These are phyloP conservation scores for Fusarium irregulare DNA, from an alignment of 2,329 filamentous ascomycete species.

Conservation along the genomic window DNA sequence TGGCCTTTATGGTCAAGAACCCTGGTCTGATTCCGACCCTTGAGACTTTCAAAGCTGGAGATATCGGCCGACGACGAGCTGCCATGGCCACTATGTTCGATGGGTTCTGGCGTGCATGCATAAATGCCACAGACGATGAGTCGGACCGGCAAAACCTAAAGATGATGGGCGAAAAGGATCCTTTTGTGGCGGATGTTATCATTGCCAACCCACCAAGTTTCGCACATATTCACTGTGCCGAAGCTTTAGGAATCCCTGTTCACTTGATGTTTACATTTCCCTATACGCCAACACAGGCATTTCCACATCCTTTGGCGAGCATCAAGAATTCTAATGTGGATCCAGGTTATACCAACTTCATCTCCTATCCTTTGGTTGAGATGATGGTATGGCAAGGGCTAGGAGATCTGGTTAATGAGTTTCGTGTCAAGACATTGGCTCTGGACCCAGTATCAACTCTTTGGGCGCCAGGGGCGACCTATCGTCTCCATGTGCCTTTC, in stretches of 20 bases:
- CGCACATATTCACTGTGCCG: constrained; percentile 82
- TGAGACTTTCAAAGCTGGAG: constrained; percentile 77
- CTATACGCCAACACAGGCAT: constrained; percentile 79
- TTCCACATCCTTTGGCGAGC: constrained; percentile 81
- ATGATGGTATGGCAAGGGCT: constrained; percentile 93
- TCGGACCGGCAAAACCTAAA: constrained; percentile 69
- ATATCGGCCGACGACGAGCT: constrained; percentile 73
- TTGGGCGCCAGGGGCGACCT: constrained; percentile 80
- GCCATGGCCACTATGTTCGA: constrained; percentile 86
- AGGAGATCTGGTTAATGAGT: constrained; percentile 81
- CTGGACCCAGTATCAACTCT: constrained; percentile 80
- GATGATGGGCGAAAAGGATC: constrained; percentile 71
- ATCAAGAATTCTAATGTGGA: constrained; percentile 80
- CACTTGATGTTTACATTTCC: constrained; percentile 93
- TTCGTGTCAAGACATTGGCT: constrained; percentile 74
- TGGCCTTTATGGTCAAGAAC: constrained; percentile 92
- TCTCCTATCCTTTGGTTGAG: constrained; percentile 82
- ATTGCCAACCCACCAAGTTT: constrained; percentile 86
- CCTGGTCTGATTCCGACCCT: constrained; percentile 80
- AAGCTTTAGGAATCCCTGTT: constrained; percentile 79
- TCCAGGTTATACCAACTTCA: constrained; percentile 79
- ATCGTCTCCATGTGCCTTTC: constrained; percentile 78
- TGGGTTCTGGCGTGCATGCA: constrained; percentile 83
- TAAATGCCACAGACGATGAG: constrained; percentile 75
- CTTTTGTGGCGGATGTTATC: constrained; percentile 80